A percentile compares a stretch with the other conserved stretches of the same genome.
phyloP scores from a whole-genome alignment of 1,284 basidiomycete genomes.

The Ganoderma sinense region DNA sequence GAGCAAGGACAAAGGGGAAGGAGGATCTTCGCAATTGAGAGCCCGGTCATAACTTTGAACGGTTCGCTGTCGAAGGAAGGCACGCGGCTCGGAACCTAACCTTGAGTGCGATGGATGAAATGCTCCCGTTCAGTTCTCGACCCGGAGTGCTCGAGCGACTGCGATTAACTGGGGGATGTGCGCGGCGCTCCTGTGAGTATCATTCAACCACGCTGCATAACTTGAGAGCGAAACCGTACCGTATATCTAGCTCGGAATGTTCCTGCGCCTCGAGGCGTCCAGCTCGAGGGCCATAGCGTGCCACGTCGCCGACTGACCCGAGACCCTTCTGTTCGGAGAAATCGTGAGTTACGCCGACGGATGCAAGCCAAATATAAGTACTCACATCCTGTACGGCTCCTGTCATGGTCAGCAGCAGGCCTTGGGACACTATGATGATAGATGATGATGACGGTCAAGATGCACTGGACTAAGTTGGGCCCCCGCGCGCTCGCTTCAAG shows the following conservation, averaged over 20 bases:
- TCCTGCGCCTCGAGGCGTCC: background rate
- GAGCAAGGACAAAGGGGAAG: background rate
- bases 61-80: background rate
- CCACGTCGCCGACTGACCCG: background rate
- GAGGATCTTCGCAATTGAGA: background rate
- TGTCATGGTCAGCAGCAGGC: background rate
- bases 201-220: background rate
- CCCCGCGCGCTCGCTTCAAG: too few species aligned
- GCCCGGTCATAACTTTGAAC: background rate
- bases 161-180: too few species aligned
- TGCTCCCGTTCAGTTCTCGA: background rate
- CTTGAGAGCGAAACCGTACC: background rate
- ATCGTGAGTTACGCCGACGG: background rate
- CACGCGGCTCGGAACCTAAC: background rate
- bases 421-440: background rate
- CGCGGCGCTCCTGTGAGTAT: background rate
- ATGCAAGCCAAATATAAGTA: background rate
- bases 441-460: background rate
- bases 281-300: too few species aligned
- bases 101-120: background rate
- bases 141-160: background rate
- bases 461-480: background rate
- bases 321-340: background rate
- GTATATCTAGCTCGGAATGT: background rate
- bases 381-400: background rate